Evolutionary conservation across 495 filamentous ascomycete species (phyloP).

Genomic region (Rhizodiscina lignyota): DNA sequence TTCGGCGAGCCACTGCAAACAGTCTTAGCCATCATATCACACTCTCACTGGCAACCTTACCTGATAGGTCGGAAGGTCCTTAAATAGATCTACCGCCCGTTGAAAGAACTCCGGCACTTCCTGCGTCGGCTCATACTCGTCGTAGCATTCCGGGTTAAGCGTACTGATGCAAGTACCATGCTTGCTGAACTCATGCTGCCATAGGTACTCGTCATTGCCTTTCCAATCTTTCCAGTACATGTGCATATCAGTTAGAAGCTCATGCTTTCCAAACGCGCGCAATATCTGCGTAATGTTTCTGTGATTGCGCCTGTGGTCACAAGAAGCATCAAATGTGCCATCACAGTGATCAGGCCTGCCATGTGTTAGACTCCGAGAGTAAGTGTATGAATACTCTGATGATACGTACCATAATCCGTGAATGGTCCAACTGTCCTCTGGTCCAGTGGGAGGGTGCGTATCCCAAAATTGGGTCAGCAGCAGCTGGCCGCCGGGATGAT

Average conservation of each 20-base stretch:
- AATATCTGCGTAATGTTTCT: not conserved
- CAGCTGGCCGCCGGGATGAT: constrained; percentile 54
- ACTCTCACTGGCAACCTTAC: too few relatives aligned
- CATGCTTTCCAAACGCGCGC: constrained; percentile 16
- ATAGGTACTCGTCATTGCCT: constrained; percentile 49
- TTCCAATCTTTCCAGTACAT: constrained; percentile 51
- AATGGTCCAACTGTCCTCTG: constrained; percentile 66
- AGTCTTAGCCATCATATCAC: too few relatives aligned
- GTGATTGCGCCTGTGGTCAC: too few relatives aligned
- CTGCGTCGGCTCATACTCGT: constrained; percentile 31
- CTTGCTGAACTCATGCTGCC: constrained; percentile 71
- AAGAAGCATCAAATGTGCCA: constrained; percentile 61
- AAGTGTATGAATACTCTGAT: not conserved
- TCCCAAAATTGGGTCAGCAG: constrained; percentile 87
- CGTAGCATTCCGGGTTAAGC: constrained; percentile 51
- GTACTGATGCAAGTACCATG: constrained; percentile 56
- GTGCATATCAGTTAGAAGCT: constrained; percentile 50
- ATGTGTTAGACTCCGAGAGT: not conserved
- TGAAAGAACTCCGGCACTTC: constrained; percentile 43
- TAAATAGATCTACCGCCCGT: constrained; percentile 37
- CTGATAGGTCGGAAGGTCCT: constrained; percentile 37
- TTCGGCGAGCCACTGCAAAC: constrained; percentile 32
- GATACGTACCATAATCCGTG: constrained; percentile 54
- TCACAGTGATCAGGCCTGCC: constrained; percentile 66
- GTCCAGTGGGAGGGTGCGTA: constrained; percentile 47